phyloP scores from a whole-genome alignment of 768 basidiomycete genomes.

The Mycena rebaudengoi region DNA sequence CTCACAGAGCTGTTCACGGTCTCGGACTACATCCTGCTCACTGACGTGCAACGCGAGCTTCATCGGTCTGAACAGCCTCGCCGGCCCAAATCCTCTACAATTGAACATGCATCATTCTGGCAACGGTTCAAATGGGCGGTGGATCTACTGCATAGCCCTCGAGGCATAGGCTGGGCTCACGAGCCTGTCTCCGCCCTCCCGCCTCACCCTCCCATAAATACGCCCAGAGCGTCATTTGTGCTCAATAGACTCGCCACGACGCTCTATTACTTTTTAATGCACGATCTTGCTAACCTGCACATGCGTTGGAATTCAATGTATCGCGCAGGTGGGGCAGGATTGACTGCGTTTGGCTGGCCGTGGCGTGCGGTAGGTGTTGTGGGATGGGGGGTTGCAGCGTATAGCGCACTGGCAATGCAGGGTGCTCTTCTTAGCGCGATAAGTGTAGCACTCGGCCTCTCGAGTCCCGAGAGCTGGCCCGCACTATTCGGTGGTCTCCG shows the following conservation, averaged over 20 bases:
- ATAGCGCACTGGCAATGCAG: constrained; percentile 1
- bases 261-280: constrained; percentile 22
- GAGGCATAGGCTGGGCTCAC: constrained; percentile 41
- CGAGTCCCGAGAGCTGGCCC: constrained; percentile 50
- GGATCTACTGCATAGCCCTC: constrained; percentile 29
- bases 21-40: constrained; percentile 33
- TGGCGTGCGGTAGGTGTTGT: constrained; percentile 21
- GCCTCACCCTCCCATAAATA: constrained; percentile 23
- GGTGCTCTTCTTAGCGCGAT: constrained; percentile 29
- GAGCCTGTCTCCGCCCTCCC: constrained; percentile 31
- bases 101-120: constrained; percentile 28
- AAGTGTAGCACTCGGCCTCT: constrained; percentile 32
- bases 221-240: constrained; percentile 31
- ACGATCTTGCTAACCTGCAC: constrained; percentile 31
- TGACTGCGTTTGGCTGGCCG: constrained; percentile 10
- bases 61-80: constrained; percentile 4
- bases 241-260: constrained; percentile 24
- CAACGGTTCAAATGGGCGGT: constrained; percentile 35
- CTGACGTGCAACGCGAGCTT: constrained; percentile 36
- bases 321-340: constrained; percentile 16
- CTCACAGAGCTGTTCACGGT: background rate
- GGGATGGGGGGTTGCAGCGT: constrained; percentile 11
- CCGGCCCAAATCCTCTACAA: background rate
- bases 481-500: constrained; percentile 41
- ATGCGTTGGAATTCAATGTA: constrained; percentile 29